Conservation (phyloP, 805 yeast species). For the Metschnikowia drakensbergensis region DNA sequence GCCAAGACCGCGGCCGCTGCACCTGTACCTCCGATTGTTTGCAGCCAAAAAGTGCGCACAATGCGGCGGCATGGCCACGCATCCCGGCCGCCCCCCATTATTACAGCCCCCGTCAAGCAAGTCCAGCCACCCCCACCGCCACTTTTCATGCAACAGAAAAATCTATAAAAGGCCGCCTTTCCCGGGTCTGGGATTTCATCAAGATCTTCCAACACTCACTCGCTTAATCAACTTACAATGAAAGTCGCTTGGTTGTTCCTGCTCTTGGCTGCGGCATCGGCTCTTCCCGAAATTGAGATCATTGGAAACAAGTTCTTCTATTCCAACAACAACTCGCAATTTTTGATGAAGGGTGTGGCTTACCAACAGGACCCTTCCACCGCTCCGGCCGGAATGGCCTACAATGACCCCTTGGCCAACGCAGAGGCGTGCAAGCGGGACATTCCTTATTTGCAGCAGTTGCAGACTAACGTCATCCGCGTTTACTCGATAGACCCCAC, state of each 20-base stretch:
- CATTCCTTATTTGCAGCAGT: slow-evolving; percentile 60
- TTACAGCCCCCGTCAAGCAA: too few species aligned
- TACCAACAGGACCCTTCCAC: slow-evolving; percentile 65
- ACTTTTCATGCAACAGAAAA: too few species aligned
- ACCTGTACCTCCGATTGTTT: background rate
- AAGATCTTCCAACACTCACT: background rate
- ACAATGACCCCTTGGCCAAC: slow-evolving; percentile 71
- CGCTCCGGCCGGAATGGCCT: slow-evolving; percentile 30
- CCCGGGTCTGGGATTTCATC: too few species aligned
- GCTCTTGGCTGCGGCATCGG: slow-evolving; percentile 19
- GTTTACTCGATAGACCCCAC: slow-evolving; percentile 70
- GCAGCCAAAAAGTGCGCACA: background rate
- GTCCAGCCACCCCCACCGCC: too few species aligned
- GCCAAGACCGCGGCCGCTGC: background rate
- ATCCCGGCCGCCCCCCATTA: too few species aligned
- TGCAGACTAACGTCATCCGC: slow-evolving; percentile 67
- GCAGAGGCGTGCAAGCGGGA: slow-evolving; percentile 62
- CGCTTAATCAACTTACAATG: slow-evolving; percentile 15
- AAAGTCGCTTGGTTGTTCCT: slow-evolving; percentile 24
- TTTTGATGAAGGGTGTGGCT: slow-evolving; percentile 73
- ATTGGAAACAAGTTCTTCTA: slow-evolving; percentile 75
- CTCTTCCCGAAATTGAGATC: slow-evolving; percentile 49
- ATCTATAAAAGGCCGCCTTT: too few species aligned
- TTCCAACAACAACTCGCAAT: slow-evolving; percentile 67
- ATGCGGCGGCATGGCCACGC: too few species aligned